Evolutionary conservation across 129 eudicot species (phyloP).

Genomic region (Flaveria trinervia): DNA sequence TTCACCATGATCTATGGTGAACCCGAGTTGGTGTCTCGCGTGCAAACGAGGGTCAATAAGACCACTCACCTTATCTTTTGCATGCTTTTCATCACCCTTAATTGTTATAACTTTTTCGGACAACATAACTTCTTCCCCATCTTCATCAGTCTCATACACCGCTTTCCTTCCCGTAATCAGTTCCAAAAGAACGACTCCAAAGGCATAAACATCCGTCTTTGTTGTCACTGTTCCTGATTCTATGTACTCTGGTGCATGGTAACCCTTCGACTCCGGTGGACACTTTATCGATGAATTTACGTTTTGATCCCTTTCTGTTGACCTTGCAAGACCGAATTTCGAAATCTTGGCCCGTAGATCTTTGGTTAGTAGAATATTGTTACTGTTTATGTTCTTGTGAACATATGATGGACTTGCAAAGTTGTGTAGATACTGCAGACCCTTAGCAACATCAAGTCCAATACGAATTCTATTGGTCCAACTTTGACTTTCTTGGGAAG

Average conservation of each 20-base stretch:
- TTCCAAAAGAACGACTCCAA: slow-evolving; percentile 79
- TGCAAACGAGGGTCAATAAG: slow-evolving; percentile 59
- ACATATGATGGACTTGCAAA: slow-evolving; percentile 71
- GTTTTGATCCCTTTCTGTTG: slow-evolving; percentile 38
- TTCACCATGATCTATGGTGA: slow-evolving; percentile 50
- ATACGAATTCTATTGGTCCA: slow-evolving; percentile 60
- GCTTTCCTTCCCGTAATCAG: slow-evolving; percentile 69
- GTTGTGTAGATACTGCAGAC: slow-evolving; percentile 70
- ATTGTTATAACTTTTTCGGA: slow-evolving; percentile 44
- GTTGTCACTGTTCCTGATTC: slow-evolving; percentile 55
- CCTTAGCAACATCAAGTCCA: slow-evolving; percentile 68
- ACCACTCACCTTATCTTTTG: slow-evolving; percentile 28
- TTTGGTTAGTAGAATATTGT: slow-evolving; percentile 53
- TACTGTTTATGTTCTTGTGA: slow-evolving; percentile 62
- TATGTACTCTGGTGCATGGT: slow-evolving; percentile 73
- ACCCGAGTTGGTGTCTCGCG: slow-evolving; percentile 55
- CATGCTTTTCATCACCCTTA: slow-evolving; percentile 36
- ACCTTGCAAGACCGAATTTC: slow-evolving; percentile 56
- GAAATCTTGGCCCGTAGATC: slow-evolving; percentile 70
- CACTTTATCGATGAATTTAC: slow-evolving; percentile 39
- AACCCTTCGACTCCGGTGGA: slow-evolving; percentile 54
- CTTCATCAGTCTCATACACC: slow-evolving; percentile 37
- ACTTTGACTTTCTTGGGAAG: slow-evolving; percentile 25
- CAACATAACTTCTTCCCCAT: slow-evolving; percentile 50
- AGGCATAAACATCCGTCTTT: slow-evolving; percentile 77